Evolutionary conservation across 768 basidiomycete genomes (phyloP).

Genomic region (Boletus tomentosulus): DNA sequence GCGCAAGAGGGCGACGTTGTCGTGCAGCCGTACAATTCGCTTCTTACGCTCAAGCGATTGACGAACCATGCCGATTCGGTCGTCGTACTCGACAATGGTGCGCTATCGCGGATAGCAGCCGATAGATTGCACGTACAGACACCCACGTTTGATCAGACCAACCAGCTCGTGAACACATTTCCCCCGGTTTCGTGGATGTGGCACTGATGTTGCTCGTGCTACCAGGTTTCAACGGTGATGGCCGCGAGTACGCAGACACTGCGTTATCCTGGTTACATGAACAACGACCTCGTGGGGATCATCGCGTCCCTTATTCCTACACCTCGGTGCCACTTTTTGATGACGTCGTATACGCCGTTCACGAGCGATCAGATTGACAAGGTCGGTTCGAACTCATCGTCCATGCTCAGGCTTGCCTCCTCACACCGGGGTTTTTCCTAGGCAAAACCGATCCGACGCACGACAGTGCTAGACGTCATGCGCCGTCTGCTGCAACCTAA

Average conservation of each 20-base stretch:
- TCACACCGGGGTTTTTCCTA: constrained; percentile 25
- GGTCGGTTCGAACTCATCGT: constrained; percentile 41
- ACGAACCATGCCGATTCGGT: constrained; percentile 97
- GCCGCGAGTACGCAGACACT: constrained; percentile 94
- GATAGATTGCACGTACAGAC: constrained; percentile 88
- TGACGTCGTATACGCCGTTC: constrained; percentile 99
- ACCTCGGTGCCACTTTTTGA: constrained; percentile 82
- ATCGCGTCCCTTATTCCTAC: constrained; percentile 97
- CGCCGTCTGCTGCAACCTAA: constrained; percentile 95
- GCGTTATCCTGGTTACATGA: constrained; percentile 97
- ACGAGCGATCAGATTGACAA: constrained; percentile 96
- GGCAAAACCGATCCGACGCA: constrained; percentile 95
- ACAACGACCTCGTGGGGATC: constrained; percentile 95
- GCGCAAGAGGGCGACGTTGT: constrained; percentile 93
- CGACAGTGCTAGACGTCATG: constrained; percentile 98
- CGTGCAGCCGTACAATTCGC: constrained; percentile 96
- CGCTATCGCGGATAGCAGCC: constrained; percentile 86
- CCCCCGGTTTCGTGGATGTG: neutral
- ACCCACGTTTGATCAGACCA: constrained; percentile 86
- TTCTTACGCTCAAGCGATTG: constrained; percentile 88
- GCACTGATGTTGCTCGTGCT: neutral
- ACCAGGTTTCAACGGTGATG: constrained; percentile 93
- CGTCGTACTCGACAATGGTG: constrained; percentile 95
- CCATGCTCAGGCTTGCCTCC: neutral
- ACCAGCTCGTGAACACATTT: constrained; percentile 64